A percentile compares a stretch with the other conserved stretches of the same genome.
Conservation (phyloP, 305 asterid species). For the Striga hermonthica region DNA sequence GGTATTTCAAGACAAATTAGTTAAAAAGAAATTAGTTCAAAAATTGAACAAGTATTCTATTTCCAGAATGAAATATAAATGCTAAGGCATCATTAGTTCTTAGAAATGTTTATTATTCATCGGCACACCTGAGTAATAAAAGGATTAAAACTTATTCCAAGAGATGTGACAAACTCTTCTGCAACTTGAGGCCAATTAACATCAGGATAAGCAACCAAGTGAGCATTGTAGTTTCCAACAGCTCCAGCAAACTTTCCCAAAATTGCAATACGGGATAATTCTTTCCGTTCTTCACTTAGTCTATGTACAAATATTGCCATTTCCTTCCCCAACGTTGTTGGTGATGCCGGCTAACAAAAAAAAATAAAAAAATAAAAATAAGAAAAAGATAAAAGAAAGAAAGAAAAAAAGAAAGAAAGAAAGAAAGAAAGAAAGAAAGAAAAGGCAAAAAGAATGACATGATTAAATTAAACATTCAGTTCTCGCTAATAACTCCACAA, state of each 20-base stretch:
- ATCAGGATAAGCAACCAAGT: constrained; percentile 76
- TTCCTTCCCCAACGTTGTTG: constrained; percentile 95
- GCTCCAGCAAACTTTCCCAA: constrained; percentile 98
- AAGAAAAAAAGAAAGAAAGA: no score
- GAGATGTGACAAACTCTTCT: constrained; percentile 83
- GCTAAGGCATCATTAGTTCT: constrained; percentile 4
- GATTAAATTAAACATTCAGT: constrained; percentile 6
- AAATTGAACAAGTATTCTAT: background rate
- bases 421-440: no score
- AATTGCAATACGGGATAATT: constrained; percentile 49
- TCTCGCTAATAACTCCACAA: background rate
- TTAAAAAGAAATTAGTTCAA: constrained; percentile 20
- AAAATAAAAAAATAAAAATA: constrained; percentile 27
- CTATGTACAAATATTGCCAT: constrained; percentile 85
- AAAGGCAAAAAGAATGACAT: no score
- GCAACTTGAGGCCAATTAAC: constrained; percentile 79
- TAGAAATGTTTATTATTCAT: background rate
- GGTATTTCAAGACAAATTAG: constrained; percentile 31
- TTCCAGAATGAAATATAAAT: constrained; percentile 5
- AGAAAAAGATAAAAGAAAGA: background rate
- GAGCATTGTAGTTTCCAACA: constrained; percentile 98
- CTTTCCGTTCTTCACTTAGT: constrained; percentile 50
- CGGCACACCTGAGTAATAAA: constrained; percentile 80
- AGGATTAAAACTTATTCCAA: constrained; percentile 83
- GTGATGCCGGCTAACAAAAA: constrained; percentile 79